A percentile compares a stretch with the other conserved stretches of the same genome.
Conservation (phyloP, 176 grass and related monocot species). For the Oryza glumipatula region DNA sequence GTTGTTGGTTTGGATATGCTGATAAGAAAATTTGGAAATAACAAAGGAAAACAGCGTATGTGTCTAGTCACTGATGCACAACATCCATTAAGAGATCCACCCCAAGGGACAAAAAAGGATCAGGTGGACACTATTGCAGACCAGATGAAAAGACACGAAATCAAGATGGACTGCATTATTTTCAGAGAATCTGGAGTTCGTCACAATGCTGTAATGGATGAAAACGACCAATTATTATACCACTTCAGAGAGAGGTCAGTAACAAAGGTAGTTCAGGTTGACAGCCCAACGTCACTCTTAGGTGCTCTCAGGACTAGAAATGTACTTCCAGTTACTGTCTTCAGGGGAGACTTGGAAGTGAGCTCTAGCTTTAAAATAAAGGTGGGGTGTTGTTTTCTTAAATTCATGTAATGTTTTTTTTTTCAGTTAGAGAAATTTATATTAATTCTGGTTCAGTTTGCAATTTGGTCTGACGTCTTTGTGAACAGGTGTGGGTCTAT, state of each 20-base stretch:
- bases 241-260: conserved; percentile 69
- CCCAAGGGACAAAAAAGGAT: conserved; percentile 84
- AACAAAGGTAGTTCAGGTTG: conserved; percentile 68
- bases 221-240: conserved; percentile 76
- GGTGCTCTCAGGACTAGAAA: conserved; percentile 88
- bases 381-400: conserved; percentile 42
- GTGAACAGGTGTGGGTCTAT: conserved; percentile 91
- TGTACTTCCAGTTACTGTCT: conserved; percentile 84
- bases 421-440: conserved; percentile 21
- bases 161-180: conserved; percentile 76
- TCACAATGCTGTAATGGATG: conserved; percentile 56
- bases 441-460: conserved; percentile 28
- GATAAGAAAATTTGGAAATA: conserved; percentile 78
- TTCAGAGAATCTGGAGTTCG: conserved; percentile 62
- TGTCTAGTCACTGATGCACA: conserved; percentile 85
- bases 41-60: conserved; percentile 71
- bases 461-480: conserved; percentile 33
- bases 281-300: conserved; percentile 73
- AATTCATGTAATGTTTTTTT: background rate
- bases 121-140: conserved; percentile 81
- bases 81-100: conserved; percentile 73
- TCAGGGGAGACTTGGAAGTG: conserved; percentile 93
- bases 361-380: conserved; percentile 84
- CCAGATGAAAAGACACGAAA: conserved; percentile 82
- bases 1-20: conserved; percentile 96